phyloP scores from a whole-genome alignment of 208 protist species.

The Crithidia fasciculata region DNA sequence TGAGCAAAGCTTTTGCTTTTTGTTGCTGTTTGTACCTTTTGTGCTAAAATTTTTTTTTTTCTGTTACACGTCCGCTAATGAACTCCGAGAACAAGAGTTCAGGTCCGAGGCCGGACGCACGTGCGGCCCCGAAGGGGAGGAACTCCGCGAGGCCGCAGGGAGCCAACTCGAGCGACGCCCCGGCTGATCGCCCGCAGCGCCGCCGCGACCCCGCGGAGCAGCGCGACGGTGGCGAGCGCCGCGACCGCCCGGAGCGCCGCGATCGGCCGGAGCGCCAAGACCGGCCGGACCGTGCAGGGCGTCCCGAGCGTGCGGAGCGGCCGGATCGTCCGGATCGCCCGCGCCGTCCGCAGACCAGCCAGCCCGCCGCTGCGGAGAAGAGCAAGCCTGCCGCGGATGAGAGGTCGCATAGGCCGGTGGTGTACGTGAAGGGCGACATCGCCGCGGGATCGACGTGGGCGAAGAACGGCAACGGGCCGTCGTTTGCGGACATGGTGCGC shows the following conservation, averaged over 20 bases:
- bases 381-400: conserved; percentile 21
- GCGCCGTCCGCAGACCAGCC: conserved; percentile 18
- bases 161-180: conserved; percentile 25
- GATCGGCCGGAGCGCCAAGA: conserved; percentile 12
- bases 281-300: conserved; percentile 2
- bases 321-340: conserved; percentile 9
- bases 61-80: conserved; percentile 7
- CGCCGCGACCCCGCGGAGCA: conserved; percentile 23
- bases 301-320: conserved; percentile 4
- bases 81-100: conserved; percentile 24
- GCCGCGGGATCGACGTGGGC: conserved; percentile 46
- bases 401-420: conserved; percentile 33
- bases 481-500: conserved; percentile 70
- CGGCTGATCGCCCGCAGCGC: conserved; percentile 21
- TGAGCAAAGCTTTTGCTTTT: conserved; percentile 10
- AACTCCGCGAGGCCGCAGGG: conserved; percentile 7
- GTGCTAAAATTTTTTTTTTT: neutral
- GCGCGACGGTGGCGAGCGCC: conserved; percentile 13
- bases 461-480: conserved; percentile 57
- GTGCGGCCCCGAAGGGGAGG: conserved; percentile 12
- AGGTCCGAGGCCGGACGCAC: conserved; percentile 17
- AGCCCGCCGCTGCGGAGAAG: conserved; percentile 11
- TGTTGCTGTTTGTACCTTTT: conserved; percentile 1
- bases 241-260: neutral
- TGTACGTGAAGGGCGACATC: conserved; percentile 56